A percentile compares a stretch with the other conserved stretches of the same genome.
Evolutionary conservation across 139 green algal genomes (phyloP).

Genomic region (Chlamydomonas incerta): DNA sequence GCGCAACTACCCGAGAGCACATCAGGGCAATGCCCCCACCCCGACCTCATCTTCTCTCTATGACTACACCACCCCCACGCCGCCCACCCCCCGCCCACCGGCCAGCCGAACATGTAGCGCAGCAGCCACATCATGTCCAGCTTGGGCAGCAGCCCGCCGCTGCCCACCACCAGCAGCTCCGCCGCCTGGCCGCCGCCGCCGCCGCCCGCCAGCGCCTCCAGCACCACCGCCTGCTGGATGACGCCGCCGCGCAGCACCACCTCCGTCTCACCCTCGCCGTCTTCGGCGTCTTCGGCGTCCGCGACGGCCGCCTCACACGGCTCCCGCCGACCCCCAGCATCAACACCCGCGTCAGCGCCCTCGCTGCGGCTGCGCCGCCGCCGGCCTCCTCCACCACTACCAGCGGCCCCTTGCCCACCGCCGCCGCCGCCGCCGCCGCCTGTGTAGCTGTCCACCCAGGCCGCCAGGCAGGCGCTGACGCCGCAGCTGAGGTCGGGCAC

Average conservation of each 20-base stretch:
- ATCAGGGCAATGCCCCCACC: no score
- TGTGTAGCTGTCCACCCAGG: constrained; percentile 64
- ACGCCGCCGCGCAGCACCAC: constrained; percentile 53
- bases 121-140: constrained; percentile 80
- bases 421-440: not conserved
- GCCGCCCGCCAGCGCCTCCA: constrained; percentile 58
- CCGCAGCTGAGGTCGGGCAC: constrained; percentile 68
- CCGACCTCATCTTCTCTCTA: no score
- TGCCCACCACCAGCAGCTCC: constrained; percentile 70
- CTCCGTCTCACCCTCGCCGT: not conserved
- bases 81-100: not conserved
- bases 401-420: no score
- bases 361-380: not conserved
- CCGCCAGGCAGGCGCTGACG: constrained; percentile 44
- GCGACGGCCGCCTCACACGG: not conserved
- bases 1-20: no score
- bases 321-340: not conserved
- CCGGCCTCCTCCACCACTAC: not conserved
- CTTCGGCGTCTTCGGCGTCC: no score
- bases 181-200: constrained; percentile 18
- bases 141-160: constrained; percentile 81
- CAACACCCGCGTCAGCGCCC: not conserved
- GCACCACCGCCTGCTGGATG: constrained; percentile 82
- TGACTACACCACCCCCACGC: no score
- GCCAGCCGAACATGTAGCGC: not conserved